These are phyloP conservation scores for Puccinia novopanici DNA, from an alignment of 1,284 basidiomycete genomes.

Conservation along the genomic window DNA sequence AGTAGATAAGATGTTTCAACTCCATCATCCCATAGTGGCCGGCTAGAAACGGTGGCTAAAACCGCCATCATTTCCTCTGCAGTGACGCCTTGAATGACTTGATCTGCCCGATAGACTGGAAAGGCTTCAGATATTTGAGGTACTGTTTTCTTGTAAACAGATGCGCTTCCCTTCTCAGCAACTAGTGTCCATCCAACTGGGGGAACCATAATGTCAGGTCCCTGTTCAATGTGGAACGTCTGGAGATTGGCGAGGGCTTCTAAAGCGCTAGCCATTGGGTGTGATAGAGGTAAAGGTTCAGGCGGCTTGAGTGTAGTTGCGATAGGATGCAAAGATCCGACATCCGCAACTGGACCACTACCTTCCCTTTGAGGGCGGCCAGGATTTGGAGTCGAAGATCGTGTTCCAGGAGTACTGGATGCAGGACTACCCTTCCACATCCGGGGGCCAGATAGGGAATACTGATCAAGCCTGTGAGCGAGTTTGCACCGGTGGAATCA, in stretches of 20 bases:
- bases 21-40: constrained; percentile 81
- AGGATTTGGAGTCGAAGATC: constrained; percentile 19
- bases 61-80: constrained; percentile 81
- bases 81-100: constrained; percentile 89
- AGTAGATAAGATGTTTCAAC: constrained; percentile 72
- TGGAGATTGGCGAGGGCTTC: constrained; percentile 78
- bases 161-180: constrained; percentile 73
- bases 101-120: constrained; percentile 82
- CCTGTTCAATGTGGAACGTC: constrained; percentile 68
- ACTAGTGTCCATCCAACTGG: constrained; percentile 79
- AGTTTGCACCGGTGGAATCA: constrained; percentile 27
- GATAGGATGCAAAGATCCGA: constrained; percentile 18
- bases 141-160: constrained; percentile 74
- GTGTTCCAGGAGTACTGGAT: constrained; percentile 16
- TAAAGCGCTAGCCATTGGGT: constrained; percentile 74
- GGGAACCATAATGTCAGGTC: constrained; percentile 60
- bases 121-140: constrained; percentile 77
- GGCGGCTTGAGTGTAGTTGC: neutral
- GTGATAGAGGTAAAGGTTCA: constrained; percentile 52
- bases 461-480: constrained; percentile 46
- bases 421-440: constrained; percentile 35
- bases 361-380: constrained; percentile 10
- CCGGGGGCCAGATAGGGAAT: constrained; percentile 46
- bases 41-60: constrained; percentile 71
- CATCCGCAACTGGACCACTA: neutral